Evolutionary conservation across 306 rosid genomes (phyloP).

Genomic region (Cicer cuneatum): DNA sequence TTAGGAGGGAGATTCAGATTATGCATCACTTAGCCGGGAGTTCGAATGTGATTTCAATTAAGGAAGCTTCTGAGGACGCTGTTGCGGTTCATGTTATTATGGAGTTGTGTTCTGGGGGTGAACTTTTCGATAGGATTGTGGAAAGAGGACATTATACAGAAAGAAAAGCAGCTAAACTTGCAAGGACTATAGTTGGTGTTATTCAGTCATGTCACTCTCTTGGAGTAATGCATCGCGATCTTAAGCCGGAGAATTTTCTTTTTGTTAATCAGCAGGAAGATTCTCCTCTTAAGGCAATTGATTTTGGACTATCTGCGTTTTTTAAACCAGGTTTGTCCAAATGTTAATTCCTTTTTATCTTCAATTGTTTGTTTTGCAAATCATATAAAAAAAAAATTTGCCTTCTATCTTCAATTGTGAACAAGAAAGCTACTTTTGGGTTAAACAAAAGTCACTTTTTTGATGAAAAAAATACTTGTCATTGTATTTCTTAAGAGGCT

Average conservation of each 20-base stretch:
- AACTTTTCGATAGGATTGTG: conserved; percentile 84
- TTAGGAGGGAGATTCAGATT: conserved; percentile 90
- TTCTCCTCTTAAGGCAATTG: conserved; percentile 83
- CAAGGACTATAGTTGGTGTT: conserved; percentile 76
- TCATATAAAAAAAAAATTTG: background rate
- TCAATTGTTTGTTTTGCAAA: background rate
- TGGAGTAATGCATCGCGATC: conserved; percentile 97
- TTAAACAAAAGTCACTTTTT: too few relatives aligned
- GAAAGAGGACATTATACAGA: conserved; percentile 76
- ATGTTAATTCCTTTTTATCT: conserved; percentile 3
- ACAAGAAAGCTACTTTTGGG: background rate
- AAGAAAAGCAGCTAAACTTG: conserved; percentile 76
- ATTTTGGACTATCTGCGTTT: conserved; percentile 87
- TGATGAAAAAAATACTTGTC: background rate
- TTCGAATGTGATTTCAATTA: conserved; percentile 61
- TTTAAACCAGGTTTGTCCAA: conserved; percentile 81
- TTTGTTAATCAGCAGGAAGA: conserved; percentile 79
- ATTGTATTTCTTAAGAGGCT: too few relatives aligned
- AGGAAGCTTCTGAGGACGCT: conserved; percentile 83
- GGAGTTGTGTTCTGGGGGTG: conserved; percentile 93
- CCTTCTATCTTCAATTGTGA: background rate
- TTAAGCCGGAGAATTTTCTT: conserved; percentile 93
- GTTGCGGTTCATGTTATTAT: conserved; percentile 86
- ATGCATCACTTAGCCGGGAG: conserved; percentile 88
- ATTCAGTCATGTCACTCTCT: conserved; percentile 88